Base-by-base conservation (phyloP, 2,329 filamentous ascomycete species). In the Colletotrichum somersetense region DNA sequence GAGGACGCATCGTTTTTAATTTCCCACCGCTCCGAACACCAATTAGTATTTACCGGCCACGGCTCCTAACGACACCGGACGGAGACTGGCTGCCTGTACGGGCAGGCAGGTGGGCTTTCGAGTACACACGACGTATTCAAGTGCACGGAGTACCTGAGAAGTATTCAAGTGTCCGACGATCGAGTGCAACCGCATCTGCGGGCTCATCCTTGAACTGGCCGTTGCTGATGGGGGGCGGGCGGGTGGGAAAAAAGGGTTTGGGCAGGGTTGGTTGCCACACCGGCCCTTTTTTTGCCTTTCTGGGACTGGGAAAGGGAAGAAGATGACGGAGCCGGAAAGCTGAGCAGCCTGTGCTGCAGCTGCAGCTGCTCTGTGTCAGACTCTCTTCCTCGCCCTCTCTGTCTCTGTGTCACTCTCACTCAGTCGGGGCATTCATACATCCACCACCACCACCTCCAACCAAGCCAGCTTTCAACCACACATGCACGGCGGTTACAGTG, bases 211-310 rank as follows among this genome's bases (percentile, higher is more conserved):
- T 35, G 42, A 40, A 44, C 64, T 52, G 48, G 52, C 57, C 46
- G 65, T 44, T 71, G 58, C 53, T 66, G 1, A 4, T 42, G 40
- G 14, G 40, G 40, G 5, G 26, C 26, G 26, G 26, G 26, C 26
- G 30, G 40, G 59, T 46, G 66, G 69, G 59, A 20, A 40, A 18
- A 42, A 20, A 64, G 59, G 68, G 58, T 68, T 62, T 23, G 65
- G 23, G 63, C 69, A 71, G 44, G 58, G 69, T 68, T 62, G 58
- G 69, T 68, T 62, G 52, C 35, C 40, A 46, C 58, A n/a, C n/a
- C 46, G 50, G 46, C 40, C 57, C 68, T 48, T n/a, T 23, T 11
- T 50, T 58, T 67, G 40, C 65, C 65, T 23, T 35, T 68, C 35
- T 57, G 23, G 40, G 57, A 40, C 40, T 26, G 42, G 52, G 33